Percentiles rank a stretch among this genome's conserved stretches.
phyloP scores from a whole-genome alignment of 2,329 filamentous ascomycete species.

The Clarireedia sp. region DNA sequence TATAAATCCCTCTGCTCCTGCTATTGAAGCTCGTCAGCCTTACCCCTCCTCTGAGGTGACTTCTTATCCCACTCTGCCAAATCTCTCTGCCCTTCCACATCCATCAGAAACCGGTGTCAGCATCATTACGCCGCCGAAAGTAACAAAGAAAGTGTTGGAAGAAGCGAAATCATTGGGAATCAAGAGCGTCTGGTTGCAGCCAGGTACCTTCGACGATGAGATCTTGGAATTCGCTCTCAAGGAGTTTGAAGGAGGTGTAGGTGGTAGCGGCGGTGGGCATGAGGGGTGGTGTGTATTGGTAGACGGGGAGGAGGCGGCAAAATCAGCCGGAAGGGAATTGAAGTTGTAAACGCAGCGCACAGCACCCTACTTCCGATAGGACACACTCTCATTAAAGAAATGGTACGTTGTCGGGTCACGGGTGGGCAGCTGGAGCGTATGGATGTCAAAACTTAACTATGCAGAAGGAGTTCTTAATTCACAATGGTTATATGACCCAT shows the following conservation, averaged over 20 bases:
- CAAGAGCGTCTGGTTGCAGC: conserved; percentile 79
- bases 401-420: no score
- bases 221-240: conserved; percentile 61
- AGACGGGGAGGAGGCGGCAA: conserved; percentile 63
- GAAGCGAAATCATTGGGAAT: conserved; percentile 71
- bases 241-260: conserved; percentile 67
- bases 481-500: no score
- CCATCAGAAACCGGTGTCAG: conserved; percentile 69
- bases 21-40: conserved; percentile 50
- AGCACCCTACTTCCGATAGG: conserved; percentile 21
- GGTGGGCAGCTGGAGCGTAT: no score
- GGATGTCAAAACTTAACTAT: no score
- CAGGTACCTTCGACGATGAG: conserved; percentile 74
- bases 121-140: conserved; percentile 76
- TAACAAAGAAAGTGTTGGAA: conserved; percentile 65
- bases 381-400: no score
- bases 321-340: conserved; percentile 39
- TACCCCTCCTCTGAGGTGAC: background rate
- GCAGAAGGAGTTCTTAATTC: no score
- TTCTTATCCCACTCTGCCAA: conserved; percentile 39
- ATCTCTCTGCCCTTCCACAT: conserved; percentile 56
- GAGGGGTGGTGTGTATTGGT: conserved; percentile 87
- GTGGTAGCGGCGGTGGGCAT: conserved; percentile 46
- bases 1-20: conserved; percentile 65
- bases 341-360: conserved; percentile 38